Evolutionary conservation across 176 grass and related monocot genomes (phyloP), one percentile per base, ranked within the genome.

Genomic region (Aegilops sharonensis): DNA sequence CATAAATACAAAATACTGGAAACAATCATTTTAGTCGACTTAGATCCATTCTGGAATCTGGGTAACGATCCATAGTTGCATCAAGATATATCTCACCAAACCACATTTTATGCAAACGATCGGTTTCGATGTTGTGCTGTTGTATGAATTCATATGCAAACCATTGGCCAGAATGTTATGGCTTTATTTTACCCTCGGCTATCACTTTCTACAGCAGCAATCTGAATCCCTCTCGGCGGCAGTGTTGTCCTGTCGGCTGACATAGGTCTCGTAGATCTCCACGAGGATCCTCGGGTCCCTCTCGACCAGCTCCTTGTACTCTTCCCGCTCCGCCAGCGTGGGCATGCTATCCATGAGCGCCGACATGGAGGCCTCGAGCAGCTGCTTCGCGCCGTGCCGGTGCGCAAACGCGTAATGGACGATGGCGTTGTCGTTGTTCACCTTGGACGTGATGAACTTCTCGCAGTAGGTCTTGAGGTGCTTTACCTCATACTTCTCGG

Each of bases 401-500:
- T 95, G 93, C 0, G 93, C 96, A 64, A 98, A 98, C 17, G 89
- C 91, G 54, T 95, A 98, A 80, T 86, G 83, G 1, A 50, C 7
- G 37, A 98, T 90, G 39, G 96, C 96, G 32, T 91, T 98, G 6
- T 98, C 93, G 2, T 84, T 80, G 78, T 88, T 98, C 83, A 98
- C 93, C 85, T 93, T 98, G 43, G 93, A 95, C 76, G 91, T 91
- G 81, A 98, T 84, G 79, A 93, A 98, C 81, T 92, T 98, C 64
- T 95, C 96, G 2, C 93, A 98, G 83, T 81, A 92, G 25, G 82
- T 34, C 90, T 98, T 98, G 47, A 95, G 82, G 61, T 98, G 93
- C 50, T 95, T 95, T 14, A 98, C 91, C 86, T 98, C 93, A 2
- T 98, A 98, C 72, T 98, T 98, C 59, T 98, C 96, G 59, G 96